phyloP scores from a whole-genome alignment of 306 rosid species.

The Myrica gale region DNA sequence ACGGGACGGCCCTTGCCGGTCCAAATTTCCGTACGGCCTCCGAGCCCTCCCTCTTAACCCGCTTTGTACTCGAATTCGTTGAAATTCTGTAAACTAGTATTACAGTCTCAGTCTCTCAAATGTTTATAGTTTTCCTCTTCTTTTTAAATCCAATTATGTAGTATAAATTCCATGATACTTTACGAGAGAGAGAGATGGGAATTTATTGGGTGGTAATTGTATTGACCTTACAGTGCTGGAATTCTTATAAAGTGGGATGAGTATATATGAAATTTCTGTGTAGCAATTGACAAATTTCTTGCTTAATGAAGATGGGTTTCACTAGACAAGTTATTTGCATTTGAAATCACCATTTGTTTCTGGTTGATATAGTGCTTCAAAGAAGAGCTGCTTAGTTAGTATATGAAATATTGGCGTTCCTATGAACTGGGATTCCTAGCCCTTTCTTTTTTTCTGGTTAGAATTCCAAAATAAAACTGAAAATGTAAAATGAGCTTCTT shows the following conservation, averaged over 20 bases:
- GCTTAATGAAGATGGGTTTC: neutral
- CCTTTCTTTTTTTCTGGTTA: neutral
- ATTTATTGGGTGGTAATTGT: constrained; percentile 18
- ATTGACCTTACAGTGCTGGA: constrained; percentile 18
- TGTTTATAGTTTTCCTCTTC: neutral
- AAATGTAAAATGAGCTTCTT: neutral
- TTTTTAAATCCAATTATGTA: constrained; percentile 12
- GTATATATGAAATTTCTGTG: constrained; percentile 6
- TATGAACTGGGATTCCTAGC: neutral
- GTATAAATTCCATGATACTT: constrained; percentile 26
- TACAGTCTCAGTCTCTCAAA: neutral
- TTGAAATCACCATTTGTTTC: neutral
- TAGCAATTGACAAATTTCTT: neutral
- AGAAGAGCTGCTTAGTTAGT: neutral
- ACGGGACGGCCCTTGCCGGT: constrained; percentile 82
- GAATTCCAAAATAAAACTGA: neutral
- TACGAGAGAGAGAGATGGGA: constrained; percentile 22
- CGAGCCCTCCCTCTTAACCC: constrained; percentile 50
- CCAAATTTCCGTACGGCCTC: constrained; percentile 46
- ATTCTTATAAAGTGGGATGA: constrained; percentile 11
- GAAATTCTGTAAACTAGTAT: neutral
- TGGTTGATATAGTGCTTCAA: neutral
- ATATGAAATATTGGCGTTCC: too few species aligned
- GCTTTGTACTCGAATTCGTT: constrained; percentile 5
- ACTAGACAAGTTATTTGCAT: neutral